Conservation (phyloP, 139 green algal genomes). For the Closterium sp. region DNA sequence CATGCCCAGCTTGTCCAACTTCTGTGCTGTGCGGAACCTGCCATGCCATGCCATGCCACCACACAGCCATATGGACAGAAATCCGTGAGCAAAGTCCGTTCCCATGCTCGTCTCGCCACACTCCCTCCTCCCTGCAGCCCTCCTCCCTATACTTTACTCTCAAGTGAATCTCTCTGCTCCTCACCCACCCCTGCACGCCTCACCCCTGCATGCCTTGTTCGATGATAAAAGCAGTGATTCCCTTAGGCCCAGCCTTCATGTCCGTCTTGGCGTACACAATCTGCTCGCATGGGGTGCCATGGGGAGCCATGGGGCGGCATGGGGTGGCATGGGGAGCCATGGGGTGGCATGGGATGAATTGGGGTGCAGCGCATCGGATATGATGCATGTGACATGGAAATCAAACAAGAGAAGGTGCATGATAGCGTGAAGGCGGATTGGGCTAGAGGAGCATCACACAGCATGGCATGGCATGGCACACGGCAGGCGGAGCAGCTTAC, state of each 20-base stretch:
- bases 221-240: constrained; percentile 93
- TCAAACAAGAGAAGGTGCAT: neutral
- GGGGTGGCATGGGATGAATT: too few relatives aligned
- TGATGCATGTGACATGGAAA: neutral
- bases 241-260: constrained; percentile 62
- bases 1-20: neutral
- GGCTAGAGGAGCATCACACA: neutral
- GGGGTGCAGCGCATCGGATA: neutral
- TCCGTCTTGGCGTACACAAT: constrained; percentile 90
- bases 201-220: constrained; percentile 78
- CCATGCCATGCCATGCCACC: neutral
- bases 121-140: neutral
- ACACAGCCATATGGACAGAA: neutral
- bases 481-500: constrained; percentile 23
- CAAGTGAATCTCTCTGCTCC: neutral
- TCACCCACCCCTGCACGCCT: neutral
- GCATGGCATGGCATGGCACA: neutral
- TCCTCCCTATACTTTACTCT: too few relatives aligned
- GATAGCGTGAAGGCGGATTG: neutral
- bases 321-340: neutral
- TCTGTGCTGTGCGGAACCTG: neutral
- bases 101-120: neutral
- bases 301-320: too few relatives aligned
- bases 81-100: neutral
- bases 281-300: constrained; percentile 17